Evolutionary conservation across 345 rosid species (phyloP), one percentile per base, ranked within the genome.

Genomic region (Euclidium syriacum): DNA sequence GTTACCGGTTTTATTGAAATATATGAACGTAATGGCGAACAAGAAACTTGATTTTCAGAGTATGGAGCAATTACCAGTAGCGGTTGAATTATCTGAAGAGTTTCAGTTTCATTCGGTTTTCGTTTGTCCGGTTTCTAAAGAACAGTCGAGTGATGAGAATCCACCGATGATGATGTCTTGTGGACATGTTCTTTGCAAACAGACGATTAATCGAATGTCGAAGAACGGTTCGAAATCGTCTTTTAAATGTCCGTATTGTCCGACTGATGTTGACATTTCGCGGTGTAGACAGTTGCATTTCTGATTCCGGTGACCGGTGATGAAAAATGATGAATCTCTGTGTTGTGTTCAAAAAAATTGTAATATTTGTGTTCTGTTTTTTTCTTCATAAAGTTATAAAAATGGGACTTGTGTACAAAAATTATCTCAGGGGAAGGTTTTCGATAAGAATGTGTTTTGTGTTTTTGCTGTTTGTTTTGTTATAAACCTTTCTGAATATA

Each of bases 101-200:
- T 83, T 80, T 54, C 91, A 83, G 73, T 88, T 83, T 42, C 96
- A 85, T 68, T 81, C 96, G 1, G 67, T 85, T 52, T 85, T 88
- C 40, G 87, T 88, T 0, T 88, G 96, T 64, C 95, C 95, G 0
- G 89, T 88, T 8, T 80, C 86, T 0, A 88, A 85, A 65, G 96
- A 88, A 64, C 91, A 88, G 74, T 76, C 91, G 0, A 80, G 79
- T 1, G 91, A 78, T 2, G 92, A 83, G 1, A 88, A 88, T 36
- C 96, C 90, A 0, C 90, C 96, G 4, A 83, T 88, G 89, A 55
- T 85, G 80, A 80, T 88, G 91, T 7, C 83, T 1, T 88, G 96
- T 20, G 90, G 92, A 7, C 96, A 88, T 19, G 95, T 85, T 10
- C 89, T 87, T 11, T 85, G 95, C 80, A 80, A 77, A 77, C 89